These are phyloP conservation scores for Bryum argenteum DNA, from an alignment of 225 moss, liverwort and hornwort species.

Conservation along the genomic window DNA sequence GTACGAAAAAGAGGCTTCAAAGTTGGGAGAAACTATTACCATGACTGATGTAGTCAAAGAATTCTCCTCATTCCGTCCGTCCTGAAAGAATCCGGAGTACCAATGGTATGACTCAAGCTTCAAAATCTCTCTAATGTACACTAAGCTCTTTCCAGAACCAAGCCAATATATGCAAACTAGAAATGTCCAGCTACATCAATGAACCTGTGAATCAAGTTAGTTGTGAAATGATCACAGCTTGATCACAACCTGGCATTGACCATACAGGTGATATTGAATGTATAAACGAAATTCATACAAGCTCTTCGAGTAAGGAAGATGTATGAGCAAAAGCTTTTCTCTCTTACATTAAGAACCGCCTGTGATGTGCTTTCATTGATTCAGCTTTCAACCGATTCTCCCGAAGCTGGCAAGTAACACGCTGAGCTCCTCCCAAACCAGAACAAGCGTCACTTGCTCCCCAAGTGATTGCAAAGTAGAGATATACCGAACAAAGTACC, in stretches of 20 bases:
- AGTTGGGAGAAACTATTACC: no score
- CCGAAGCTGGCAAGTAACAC: slow-evolving; percentile 48
- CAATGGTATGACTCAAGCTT: background rate
- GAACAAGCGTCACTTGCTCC: slow-evolving; percentile 55
- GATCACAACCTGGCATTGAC: slow-evolving; percentile 9
- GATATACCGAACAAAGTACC: slow-evolving; percentile 60
- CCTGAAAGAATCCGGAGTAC: background rate
- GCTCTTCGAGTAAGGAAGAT: slow-evolving; percentile 6
- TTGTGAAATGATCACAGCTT: slow-evolving; percentile 8
- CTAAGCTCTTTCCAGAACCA: background rate
- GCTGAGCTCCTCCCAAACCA: slow-evolving; percentile 60
- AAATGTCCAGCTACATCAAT: background rate
- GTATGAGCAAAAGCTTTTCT: slow-evolving; percentile 3
- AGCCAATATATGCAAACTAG: background rate
- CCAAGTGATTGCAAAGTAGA: slow-evolving; percentile 64
- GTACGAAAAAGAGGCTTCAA: background rate
- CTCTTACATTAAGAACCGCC: slow-evolving; percentile 43
- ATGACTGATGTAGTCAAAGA: background rate
- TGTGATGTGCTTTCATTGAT: slow-evolving; percentile 42
- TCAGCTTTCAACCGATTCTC: slow-evolving; percentile 32
- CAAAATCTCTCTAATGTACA: background rate
- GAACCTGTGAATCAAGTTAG: background rate
- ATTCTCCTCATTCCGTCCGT: background rate
- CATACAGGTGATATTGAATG: background rate
- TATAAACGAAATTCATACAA: slow-evolving; percentile 9